Evolutionary conservation across 2,329 filamentous ascomycete genomes (phyloP).

Genomic region (Penicillium polonicum): DNA sequence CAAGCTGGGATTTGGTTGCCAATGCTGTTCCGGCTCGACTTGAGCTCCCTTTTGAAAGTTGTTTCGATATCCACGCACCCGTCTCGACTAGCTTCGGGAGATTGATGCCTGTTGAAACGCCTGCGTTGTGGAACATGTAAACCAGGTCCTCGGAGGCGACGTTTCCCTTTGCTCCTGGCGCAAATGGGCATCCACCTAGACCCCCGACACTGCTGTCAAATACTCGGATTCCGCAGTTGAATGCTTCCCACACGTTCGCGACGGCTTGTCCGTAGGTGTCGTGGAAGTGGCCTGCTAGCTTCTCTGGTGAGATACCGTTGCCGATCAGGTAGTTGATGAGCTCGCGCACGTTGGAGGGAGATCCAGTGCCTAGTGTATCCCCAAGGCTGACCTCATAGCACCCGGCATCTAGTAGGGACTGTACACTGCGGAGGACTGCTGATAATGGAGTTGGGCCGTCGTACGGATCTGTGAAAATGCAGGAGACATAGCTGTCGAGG

Average conservation of each 20-base stretch:
- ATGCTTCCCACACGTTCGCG: slow-evolving; percentile 74
- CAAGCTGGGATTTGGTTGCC: too few relatives aligned
- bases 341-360: slow-evolving; percentile 40
- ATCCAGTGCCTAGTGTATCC: slow-evolving; percentile 89
- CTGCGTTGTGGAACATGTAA: slow-evolving; percentile 61
- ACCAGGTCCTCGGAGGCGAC: slow-evolving; percentile 82
- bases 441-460: slow-evolving; percentile 55
- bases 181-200: slow-evolving; percentile 80
- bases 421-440: slow-evolving; percentile 51
- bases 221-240: slow-evolving; percentile 73
- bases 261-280: slow-evolving; percentile 84
- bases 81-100: slow-evolving; percentile 62
- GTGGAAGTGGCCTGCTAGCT: slow-evolving; percentile 82
- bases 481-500: slow-evolving; percentile 36
- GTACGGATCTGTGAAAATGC: slow-evolving; percentile 47
- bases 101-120: slow-evolving; percentile 72
- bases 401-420: slow-evolving; percentile 74
- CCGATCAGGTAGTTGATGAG: slow-evolving; percentile 35
- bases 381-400: slow-evolving; percentile 88
- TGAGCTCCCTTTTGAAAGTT: slow-evolving; percentile 22
- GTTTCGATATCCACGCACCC: slow-evolving; percentile 69
- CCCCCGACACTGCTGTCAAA: slow-evolving; percentile 81
- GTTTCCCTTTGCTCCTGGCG: slow-evolving; percentile 81
- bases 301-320: slow-evolving; percentile 63
- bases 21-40: slow-evolving; percentile 16